Evolutionary conservation across 805 yeast species (phyloP).

Genomic region (Lipomyces sp.): DNA sequence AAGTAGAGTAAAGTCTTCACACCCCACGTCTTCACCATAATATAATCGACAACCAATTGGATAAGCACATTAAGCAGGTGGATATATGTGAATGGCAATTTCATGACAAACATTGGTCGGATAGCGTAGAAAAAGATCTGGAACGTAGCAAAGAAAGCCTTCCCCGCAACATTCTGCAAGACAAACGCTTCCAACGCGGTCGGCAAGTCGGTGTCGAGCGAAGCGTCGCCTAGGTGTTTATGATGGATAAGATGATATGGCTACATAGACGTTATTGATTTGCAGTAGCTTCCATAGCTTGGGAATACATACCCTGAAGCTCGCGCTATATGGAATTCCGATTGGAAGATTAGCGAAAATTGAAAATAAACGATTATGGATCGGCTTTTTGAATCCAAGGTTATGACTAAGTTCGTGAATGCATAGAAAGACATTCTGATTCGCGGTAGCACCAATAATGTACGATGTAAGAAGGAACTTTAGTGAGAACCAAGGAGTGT

Average conservation of each 20-base stretch:
- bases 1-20: conserved; percentile 67
- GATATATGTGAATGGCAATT: conserved; percentile 71
- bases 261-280: conserved; percentile 4
- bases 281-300: background rate
- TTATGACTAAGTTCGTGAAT: conserved; percentile 90
- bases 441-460: conserved; percentile 81
- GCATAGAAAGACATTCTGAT: conserved; percentile 82
- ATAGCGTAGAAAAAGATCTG: conserved; percentile 88
- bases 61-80: conserved; percentile 67
- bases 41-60: conserved; percentile 63
- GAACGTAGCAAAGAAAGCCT: conserved; percentile 83
- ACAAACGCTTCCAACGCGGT: conserved; percentile 75
- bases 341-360: conserved; percentile 82
- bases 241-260: conserved; percentile 93
- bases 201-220: conserved; percentile 86
- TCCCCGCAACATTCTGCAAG: conserved; percentile 78
- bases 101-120: conserved; percentile 85
- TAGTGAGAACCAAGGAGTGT: conserved; percentile 58
- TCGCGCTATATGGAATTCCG: conserved; percentile 88
- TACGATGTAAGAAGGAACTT: conserved; percentile 69
- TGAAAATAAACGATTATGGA: conserved; percentile 76
- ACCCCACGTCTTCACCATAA: conserved; percentile 67
- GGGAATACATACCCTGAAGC: conserved; percentile 55
- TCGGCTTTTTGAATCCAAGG: conserved; percentile 76
- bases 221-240: conserved; percentile 84